Evolutionary conservation across 192 early-diverging fungal species (phyloP).

Genomic region (Linnemannia schmuckeri): DNA sequence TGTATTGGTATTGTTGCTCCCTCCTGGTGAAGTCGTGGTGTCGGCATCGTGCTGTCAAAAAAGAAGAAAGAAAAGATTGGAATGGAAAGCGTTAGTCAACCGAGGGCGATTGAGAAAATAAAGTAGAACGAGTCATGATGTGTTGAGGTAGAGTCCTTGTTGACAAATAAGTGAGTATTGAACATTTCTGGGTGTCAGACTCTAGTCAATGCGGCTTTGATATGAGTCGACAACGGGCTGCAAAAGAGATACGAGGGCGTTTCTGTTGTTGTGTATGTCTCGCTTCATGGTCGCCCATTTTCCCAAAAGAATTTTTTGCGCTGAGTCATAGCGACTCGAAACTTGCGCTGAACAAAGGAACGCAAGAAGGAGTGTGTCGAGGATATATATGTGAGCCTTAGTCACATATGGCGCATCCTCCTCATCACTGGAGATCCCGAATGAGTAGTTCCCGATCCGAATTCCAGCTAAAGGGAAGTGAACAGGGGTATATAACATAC

Average conservation of each 20-base stretch:
- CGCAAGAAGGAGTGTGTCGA: background rate
- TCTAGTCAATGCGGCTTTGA: background rate
- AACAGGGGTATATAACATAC: slow-evolving; percentile 21
- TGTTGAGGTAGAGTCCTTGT: background rate
- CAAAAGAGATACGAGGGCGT: background rate
- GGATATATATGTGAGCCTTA: background rate
- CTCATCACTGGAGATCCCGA: background rate
- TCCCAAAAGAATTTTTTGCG: background rate
- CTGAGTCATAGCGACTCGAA: slow-evolving; percentile 40
- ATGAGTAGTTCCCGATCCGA: background rate
- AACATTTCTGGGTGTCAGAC: background rate
- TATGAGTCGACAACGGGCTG: background rate
- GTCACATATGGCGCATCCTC: background rate
- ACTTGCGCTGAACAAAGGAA: background rate
- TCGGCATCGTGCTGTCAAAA: slow-evolving; percentile 42
- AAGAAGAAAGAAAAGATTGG: background rate
- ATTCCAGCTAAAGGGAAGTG: background rate
- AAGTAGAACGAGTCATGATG: background rate
- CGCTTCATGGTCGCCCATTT: slow-evolving; percentile 3
- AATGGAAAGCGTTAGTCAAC: background rate
- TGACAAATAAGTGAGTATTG: background rate
- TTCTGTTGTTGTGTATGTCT: background rate
- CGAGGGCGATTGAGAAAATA: background rate
- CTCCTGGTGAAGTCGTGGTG: slow-evolving; percentile 50
- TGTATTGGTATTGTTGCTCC: slow-evolving; percentile 37